These are phyloP conservation scores for Inga oerstediana DNA, from an alignment of 306 rosid species.

Conservation along the genomic window DNA sequence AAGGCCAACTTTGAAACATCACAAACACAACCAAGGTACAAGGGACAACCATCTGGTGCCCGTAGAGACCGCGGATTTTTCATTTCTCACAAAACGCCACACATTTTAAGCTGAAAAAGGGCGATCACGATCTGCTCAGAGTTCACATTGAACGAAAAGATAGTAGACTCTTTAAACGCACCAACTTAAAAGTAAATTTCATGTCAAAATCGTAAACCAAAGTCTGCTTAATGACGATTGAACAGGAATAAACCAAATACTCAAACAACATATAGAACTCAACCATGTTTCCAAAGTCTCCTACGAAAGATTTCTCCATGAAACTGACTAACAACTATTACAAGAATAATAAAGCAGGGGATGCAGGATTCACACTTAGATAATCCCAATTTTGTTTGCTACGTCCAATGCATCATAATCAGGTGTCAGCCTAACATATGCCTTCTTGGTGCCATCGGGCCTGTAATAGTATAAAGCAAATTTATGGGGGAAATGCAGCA, in stretches of 20 bases:
- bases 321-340: constrained; percentile 31
- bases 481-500: constrained; percentile 4
- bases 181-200: constrained; percentile 22
- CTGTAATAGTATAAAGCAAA: constrained; percentile 43
- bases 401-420: constrained; percentile 88
- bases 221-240: constrained; percentile 14
- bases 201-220: constrained; percentile 43
- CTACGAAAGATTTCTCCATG: not conserved
- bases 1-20: not conserved
- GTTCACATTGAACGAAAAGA: not conserved
- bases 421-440: constrained; percentile 84
- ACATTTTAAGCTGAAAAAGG: not conserved
- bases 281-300: not conserved
- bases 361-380: constrained; percentile 45
- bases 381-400: constrained; percentile 91
- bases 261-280: constrained; percentile 31
- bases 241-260: constrained; percentile 15
- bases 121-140: not conserved
- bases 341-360: constrained; percentile 1
- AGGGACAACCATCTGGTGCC: not conserved
- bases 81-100: not conserved
- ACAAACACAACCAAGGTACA: not conserved
- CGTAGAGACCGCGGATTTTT: not conserved
- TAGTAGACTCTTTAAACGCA: not conserved
- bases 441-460: constrained; percentile 96